Evolutionary conservation across 176 grass and related monocot species (phyloP).

Genomic region (sorghum (Sorghum bicolor)): DNA sequence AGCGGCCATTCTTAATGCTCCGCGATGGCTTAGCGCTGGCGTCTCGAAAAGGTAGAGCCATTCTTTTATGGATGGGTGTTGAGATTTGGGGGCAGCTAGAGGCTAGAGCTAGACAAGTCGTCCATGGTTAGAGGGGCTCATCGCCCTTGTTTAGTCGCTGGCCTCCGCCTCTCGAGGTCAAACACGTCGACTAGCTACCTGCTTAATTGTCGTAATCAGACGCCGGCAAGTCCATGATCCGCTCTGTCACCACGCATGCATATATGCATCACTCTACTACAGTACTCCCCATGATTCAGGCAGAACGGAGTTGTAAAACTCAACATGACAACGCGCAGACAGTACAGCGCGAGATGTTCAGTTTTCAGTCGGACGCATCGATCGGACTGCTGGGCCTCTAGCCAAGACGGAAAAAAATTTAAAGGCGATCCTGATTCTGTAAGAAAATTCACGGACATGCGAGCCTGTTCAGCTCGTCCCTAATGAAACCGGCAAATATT

Average conservation of each 20-base stretch:
- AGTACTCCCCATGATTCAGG: background rate
- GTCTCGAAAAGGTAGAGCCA: background rate
- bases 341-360: background rate
- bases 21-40: background rate
- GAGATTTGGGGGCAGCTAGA: constrained; percentile 1
- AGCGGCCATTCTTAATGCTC: background rate
- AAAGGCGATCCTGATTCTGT: background rate
- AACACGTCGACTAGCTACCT: background rate
- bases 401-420: background rate
- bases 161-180: constrained; percentile 15
- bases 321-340: background rate
- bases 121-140: background rate
- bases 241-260: background rate
- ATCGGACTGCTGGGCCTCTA: no score
- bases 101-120: constrained; percentile 1
- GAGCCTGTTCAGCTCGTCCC: background rate
- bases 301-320: background rate
- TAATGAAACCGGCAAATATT: constrained; percentile 20
- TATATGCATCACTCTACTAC: background rate
- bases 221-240: constrained; percentile 7
- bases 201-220: background rate
- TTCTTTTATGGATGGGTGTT: constrained; percentile 2
- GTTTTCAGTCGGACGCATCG: background rate
- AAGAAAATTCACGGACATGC: background rate
- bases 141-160: constrained; percentile 17